These are phyloP conservation scores for Coprinopsis marcescibilis DNA, from an alignment of 768 basidiomycete genomes.

Conservation along the genomic window DNA sequence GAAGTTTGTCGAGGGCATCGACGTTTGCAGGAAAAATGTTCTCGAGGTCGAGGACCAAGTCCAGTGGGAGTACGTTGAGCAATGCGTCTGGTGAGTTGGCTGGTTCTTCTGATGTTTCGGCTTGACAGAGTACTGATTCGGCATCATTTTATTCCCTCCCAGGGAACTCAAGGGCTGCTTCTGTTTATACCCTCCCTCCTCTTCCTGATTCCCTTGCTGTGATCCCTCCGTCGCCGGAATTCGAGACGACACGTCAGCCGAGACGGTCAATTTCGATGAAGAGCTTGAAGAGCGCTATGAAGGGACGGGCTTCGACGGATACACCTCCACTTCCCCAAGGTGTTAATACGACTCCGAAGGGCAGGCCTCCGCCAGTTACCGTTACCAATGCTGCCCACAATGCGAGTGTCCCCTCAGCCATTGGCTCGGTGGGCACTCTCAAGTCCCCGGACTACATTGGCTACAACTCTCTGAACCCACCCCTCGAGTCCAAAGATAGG, in stretches of 20 bases:
- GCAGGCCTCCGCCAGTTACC: neutral
- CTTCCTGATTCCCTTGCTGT: slow-evolving; percentile 7
- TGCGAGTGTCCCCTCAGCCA: slow-evolving; percentile 1
- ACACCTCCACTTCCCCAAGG: slow-evolving; percentile 9
- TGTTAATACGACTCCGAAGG: slow-evolving; percentile 13
- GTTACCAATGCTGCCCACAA: neutral
- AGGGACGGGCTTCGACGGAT: slow-evolving; percentile 15
- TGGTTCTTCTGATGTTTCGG: neutral
- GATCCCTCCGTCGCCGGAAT: slow-evolving; percentile 11
- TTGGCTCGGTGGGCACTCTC: neutral
- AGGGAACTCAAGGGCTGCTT: slow-evolving; percentile 1
- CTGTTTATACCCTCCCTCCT: slow-evolving; percentile 14
- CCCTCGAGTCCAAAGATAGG: slow-evolving; percentile 15
- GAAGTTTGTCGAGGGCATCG: slow-evolving; percentile 40
- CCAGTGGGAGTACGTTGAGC: slow-evolving; percentile 40
- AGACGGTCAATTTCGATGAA: slow-evolving; percentile 20
- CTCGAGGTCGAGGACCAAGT: slow-evolving; percentile 48
- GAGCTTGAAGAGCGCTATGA: slow-evolving; percentile 13
- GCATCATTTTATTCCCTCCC: slow-evolving; percentile 11
- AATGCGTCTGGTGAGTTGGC: slow-evolving; percentile 34
- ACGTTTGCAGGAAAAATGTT: slow-evolving; percentile 61
- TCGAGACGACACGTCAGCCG: slow-evolving; percentile 14
- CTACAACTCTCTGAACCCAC: slow-evolving; percentile 1
- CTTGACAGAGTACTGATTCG: neutral
- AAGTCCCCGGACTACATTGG: slow-evolving; percentile 11